Percentiles rank a stretch among this genome's conserved stretches.
These are phyloP conservation scores for Suaeda aralocaspica DNA, from an alignment of 148 eudicot genomes.

Conservation along the genomic window DNA sequence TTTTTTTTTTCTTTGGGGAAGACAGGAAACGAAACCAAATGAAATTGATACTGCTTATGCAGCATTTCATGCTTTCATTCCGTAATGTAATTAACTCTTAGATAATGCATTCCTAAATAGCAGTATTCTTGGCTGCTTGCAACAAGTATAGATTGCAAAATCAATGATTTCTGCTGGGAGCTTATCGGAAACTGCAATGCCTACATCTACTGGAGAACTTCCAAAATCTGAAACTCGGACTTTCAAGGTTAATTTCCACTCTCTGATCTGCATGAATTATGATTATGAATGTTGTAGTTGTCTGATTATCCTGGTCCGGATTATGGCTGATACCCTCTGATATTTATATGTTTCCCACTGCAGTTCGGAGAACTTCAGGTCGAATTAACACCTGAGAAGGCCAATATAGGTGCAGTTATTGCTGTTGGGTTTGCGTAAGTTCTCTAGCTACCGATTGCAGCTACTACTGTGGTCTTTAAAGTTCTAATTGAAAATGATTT, in stretches of 20 bases:
- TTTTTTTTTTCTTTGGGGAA: not conserved
- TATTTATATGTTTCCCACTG: slow-evolving; percentile 21
- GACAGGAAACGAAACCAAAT: not conserved
- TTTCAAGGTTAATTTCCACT: slow-evolving; percentile 80
- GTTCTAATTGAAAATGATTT: not conserved
- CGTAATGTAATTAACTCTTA: slow-evolving; percentile 23
- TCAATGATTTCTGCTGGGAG: slow-evolving; percentile 71
- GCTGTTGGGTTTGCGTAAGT: slow-evolving; percentile 64
- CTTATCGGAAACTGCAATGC: slow-evolving; percentile 45
- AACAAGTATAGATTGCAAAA: slow-evolving; percentile 80
- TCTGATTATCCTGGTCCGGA: not conserved
- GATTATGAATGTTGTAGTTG: no score
- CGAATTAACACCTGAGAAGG: slow-evolving; percentile 68
- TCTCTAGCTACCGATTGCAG: not conserved
- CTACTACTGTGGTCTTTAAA: slow-evolving; percentile 3
- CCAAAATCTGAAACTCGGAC: slow-evolving; percentile 50
- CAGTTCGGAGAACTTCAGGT: slow-evolving; percentile 98
- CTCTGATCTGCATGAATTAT: no score
- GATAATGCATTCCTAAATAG: slow-evolving; percentile 30
- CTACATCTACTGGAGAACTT: slow-evolving; percentile 34
- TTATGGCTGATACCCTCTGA: not conserved
- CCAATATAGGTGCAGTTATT: slow-evolving; percentile 75
- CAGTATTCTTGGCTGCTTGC: slow-evolving; percentile 41
- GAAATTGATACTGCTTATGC: not conserved
- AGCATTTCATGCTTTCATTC: not conserved